A percentile compares a stretch with the other conserved stretches of the same genome.
Conservation (phyloP, 1,139 yeast genomes). For the Geotrichum carabidarum region DNA sequence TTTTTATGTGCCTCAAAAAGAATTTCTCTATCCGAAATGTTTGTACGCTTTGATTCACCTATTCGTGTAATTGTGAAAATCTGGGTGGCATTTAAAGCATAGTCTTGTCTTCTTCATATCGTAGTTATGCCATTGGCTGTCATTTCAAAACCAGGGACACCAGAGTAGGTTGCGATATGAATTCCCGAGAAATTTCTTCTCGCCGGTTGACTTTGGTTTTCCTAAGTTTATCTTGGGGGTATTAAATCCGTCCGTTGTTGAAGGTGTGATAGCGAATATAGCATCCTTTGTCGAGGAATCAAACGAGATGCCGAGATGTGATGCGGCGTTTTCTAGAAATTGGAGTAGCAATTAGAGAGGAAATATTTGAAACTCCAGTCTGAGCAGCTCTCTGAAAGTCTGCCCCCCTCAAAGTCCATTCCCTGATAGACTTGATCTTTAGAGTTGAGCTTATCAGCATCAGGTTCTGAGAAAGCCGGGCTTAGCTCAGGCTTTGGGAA, state of each 20-base stretch:
- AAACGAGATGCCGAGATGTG: background rate
- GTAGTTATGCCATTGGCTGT: conserved; percentile 67
- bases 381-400: background rate
- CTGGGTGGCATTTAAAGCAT: conserved; percentile 90
- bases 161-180: conserved; percentile 32
- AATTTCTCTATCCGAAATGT: conserved; percentile 79
- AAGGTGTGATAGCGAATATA: conserved; percentile 6
- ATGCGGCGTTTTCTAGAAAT: background rate
- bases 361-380: background rate
- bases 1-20: conserved; percentile 81
- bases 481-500: too few relatives aligned
- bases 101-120: conserved; percentile 75
- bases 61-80: conserved; percentile 80
- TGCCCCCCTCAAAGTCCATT: background rate
- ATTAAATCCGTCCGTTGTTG: background rate
- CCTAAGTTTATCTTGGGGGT: background rate
- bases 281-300: conserved; percentile 14
- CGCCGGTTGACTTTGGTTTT: conserved; percentile 5
- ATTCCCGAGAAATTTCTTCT: conserved; percentile 8
- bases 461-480: too few relatives aligned
- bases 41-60: conserved; percentile 79
- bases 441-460: too few relatives aligned
- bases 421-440: too few relatives aligned
- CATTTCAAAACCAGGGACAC: conserved; percentile 78
- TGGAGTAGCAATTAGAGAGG: background rate